Conservation (phyloP, 2,329 filamentous ascomycete genomes). For the Aspergillus vadensis region DNA sequence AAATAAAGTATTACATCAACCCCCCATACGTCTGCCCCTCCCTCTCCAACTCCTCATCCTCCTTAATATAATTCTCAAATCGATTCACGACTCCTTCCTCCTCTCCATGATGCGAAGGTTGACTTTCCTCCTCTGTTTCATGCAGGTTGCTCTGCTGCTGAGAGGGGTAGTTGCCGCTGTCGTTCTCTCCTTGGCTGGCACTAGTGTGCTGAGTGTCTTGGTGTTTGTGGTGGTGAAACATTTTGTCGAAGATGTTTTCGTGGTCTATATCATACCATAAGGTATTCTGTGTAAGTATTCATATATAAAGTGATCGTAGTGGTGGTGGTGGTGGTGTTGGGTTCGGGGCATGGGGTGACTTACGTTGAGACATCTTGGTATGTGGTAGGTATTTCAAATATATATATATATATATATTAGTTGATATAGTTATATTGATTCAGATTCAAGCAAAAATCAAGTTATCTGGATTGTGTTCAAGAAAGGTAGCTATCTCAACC, state of each 20-base stretch:
- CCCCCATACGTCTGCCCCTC: constrained; percentile 1
- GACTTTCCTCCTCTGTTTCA: neutral
- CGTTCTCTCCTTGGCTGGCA: neutral
- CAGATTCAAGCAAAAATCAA: too few relatives aligned
- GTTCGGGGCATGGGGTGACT: too few relatives aligned
- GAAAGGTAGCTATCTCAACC: too few relatives aligned
- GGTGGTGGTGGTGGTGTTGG: neutral
- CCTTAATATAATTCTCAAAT: neutral
- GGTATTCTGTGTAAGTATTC: too few relatives aligned
- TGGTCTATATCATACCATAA: neutral
- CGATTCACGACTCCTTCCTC: neutral
- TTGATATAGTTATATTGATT: too few relatives aligned
- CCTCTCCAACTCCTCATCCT: constrained; percentile 1
- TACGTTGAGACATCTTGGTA: too few relatives aligned
- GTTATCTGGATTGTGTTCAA: too few relatives aligned
- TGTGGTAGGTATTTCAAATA: too few relatives aligned
- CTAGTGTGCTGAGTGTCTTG: neutral
- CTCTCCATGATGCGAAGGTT: neutral
- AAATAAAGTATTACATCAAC: neutral
- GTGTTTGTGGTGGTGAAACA: neutral
- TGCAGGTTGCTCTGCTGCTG: neutral
- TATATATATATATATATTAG: too few relatives aligned
- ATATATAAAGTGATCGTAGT: too few relatives aligned
- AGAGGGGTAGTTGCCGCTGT: too few relatives aligned
- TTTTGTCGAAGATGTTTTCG: neutral